Base-by-base conservation (phyloP, 1,284 basidiomycete genomes). In the Tilletia caries region DNA sequence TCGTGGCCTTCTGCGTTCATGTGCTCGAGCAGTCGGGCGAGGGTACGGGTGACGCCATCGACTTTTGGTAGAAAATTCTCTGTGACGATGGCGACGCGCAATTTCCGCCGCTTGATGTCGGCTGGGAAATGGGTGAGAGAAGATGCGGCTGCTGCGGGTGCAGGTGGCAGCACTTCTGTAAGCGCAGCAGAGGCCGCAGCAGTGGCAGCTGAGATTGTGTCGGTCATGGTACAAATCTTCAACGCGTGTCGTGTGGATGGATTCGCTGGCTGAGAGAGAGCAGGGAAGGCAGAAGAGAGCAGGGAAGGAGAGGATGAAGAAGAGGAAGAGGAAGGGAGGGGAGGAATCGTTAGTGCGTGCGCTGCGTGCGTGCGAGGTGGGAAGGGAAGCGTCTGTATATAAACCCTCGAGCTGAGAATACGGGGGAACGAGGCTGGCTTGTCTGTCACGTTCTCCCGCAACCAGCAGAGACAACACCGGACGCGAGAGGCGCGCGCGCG, bases 1-100 rank as follows among this genome's bases (percentile, higher is more conserved):
- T 86, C 83, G 76, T 88, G 87, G 1, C 87, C 87, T 73, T 87
- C 85, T 10, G 82, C 79, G 76, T 86, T 84, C 33, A 88, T 83
- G 70, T 88, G 87, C 69, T 87, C 86, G 34, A 88, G 83, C 6
- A 88, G 80, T n/a, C 86, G 83, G 0, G 86, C 86, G 3, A 88
- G 81, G 0, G 87, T 88, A 27, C 87, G 82, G 0, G 87, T 88
- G 1, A 88, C 87, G 12, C 87, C 87, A 75, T 88, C 87, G 43
- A 88, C 82, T 73, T 87, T 87, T 18, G 87, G 87, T 10, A 88
- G 77, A 70, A 88, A 87, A 84, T 88, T 88, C 73, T 88, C 87
- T 83, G 80, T 66, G 43, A 84, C 74, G 67, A 85, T 84, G 20
- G 83, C 84, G 27, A 85, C 78, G 58, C 84, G 77, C 27, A 83